Evolutionary conservation across 495 filamentous ascomycete genomes (phyloP), one percentile per base, ranked within the genome.

Genomic region (Lophiostoma macrostomum): DNA sequence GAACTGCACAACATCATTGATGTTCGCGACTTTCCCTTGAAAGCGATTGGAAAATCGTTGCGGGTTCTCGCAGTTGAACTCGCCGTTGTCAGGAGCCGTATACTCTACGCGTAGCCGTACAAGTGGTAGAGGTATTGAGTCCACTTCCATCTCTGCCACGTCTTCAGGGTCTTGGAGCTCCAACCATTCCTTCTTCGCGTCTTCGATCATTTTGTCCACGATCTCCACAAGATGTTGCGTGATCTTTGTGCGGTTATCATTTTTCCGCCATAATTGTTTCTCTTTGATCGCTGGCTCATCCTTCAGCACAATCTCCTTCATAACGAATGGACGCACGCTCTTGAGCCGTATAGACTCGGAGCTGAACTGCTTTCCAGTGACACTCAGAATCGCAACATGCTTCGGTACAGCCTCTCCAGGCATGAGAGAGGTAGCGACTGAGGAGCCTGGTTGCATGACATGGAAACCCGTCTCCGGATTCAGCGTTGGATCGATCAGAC

Each of bases 391-490:
- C 1, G 89, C 82, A 22, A 96, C 88, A 39, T 96, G 85, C 63
- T 99, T 99, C 12, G 89, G 70, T 4, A 91, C 88, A 5, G 94
- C 89, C 70, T 99, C 93, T 12, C 94, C 91, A 0, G 85, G 85
- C 24, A 87, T 81, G 0, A 99, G 73, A 0, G 94, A 96, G 3
- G 93, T 99, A 7, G 91, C 93, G 1, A 99, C 83, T 1, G 93
- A 96, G 0, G 94, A 97, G 3, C 93, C 93, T 0, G 93, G 93
- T 61, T 99, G 93, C 80, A 99, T 96, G 54, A 99, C 90, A 63
- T 91, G 82, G 59, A 97, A 97, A 7, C 83, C 84, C 51, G 81
- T 94, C 66, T 95, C 90, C 0, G 86, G 81, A 62, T 96, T 96
- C 20, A 79, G 76, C 10, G 69, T 63, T 0, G 93, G 93, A 32